Conservation (phyloP, 768 basidiomycete genomes). For the Macrolepiota dolichaula region DNA sequence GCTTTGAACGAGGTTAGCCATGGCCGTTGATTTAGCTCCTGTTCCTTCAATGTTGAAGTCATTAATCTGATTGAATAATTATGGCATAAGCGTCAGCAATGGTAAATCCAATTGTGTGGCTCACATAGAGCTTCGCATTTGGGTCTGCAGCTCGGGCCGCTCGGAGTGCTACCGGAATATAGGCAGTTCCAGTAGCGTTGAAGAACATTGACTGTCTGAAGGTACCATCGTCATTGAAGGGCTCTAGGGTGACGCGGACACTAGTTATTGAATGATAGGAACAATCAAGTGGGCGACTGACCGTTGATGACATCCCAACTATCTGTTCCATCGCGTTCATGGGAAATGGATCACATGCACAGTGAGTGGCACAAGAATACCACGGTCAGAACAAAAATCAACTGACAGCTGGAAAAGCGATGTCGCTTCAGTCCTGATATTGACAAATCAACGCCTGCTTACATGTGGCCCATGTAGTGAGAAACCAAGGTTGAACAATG, state of each 20-base stretch:
- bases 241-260: conserved; percentile 26
- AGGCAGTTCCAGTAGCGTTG: conserved; percentile 44
- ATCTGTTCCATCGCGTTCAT: conserved; percentile 21
- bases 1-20: conserved; percentile 45
- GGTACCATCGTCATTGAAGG: conserved; percentile 61
- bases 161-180: conserved; percentile 47
- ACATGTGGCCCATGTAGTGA: conserved; percentile 54
- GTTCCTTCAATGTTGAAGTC: conserved; percentile 40
- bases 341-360: background rate
- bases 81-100: too few species aligned
- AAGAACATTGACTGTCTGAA: conserved; percentile 52
- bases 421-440: background rate
- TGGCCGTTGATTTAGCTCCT: conserved; percentile 52
- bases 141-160: conserved; percentile 55
- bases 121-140: conserved; percentile 51
- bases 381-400: background rate
- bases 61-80: conserved; percentile 25
- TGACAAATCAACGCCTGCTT: conserved; percentile 2
- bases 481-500: conserved; percentile 47
- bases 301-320: conserved; percentile 55
- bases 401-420: conserved; percentile 16
- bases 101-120: conserved; percentile 3
- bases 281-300: conserved; percentile 4
- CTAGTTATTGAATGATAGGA: background rate
- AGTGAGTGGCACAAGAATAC: background rate